Percentiles rank a stretch among this genome's conserved stretches.
Conservation (phyloP, 1,139 yeast genomes). For the Saccharomyces pastorianus region DNA sequence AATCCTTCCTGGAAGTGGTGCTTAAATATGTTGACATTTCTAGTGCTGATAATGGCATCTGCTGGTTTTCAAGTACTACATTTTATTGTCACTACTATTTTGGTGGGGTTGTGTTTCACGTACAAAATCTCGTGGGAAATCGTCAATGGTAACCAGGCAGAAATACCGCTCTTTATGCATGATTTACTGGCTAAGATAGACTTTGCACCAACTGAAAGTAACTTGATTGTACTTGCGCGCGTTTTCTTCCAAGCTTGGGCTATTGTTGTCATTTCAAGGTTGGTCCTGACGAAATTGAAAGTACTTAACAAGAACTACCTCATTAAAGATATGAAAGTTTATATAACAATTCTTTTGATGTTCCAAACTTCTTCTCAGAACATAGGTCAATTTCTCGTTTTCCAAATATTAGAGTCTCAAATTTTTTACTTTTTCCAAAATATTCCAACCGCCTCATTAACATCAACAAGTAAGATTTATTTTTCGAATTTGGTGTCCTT, state of each 20-base stretch:
- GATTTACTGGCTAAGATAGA: constrained; percentile 4
- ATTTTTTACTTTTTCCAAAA: neutral
- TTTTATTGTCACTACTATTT: constrained; percentile 37
- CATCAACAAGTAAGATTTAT: neutral
- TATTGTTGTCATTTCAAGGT: constrained; percentile 4
- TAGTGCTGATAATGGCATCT: constrained; percentile 10
- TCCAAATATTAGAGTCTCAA: constrained; percentile 34
- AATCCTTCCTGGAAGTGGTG: constrained; percentile 42
- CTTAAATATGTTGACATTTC: constrained; percentile 39
- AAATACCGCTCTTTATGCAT: constrained; percentile 13
- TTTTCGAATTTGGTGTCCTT: constrained; percentile 22
- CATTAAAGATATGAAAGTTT: constrained; percentile 35
- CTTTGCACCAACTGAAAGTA: neutral
- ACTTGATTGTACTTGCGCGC: neutral
- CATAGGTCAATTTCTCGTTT: constrained; percentile 59
- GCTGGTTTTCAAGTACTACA: constrained; percentile 25
- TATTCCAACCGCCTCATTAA: neutral
- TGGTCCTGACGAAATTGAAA: neutral
- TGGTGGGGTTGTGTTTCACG: constrained; percentile 38
- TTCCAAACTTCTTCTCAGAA: constrained; percentile 63
- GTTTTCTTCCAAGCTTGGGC: constrained; percentile 9
- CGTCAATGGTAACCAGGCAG: constrained; percentile 36
- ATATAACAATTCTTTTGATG: constrained; percentile 48
- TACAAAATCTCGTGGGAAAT: constrained; percentile 53
- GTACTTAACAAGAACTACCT: constrained; percentile 4